Evolutionary conservation across 2,329 filamentous ascomycete genomes (phyloP).

Genomic region (Lizonia empirigonia): DNA sequence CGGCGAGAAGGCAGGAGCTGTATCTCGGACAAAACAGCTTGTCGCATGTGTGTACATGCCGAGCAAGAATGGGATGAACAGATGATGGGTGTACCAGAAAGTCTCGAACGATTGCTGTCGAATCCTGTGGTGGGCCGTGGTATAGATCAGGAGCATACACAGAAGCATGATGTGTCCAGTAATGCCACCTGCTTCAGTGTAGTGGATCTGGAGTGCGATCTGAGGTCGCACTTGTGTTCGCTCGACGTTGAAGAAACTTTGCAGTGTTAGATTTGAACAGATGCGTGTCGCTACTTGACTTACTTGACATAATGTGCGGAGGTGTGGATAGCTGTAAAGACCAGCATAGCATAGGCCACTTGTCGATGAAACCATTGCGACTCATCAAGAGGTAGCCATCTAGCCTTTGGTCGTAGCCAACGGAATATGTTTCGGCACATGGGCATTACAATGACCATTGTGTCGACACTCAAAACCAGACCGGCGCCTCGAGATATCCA

Average conservation of each 20-base stretch:
- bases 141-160: slow-evolving; percentile 99
- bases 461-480: slow-evolving; percentile 81
- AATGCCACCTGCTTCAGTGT: slow-evolving; percentile 83
- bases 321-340: slow-evolving; percentile 81
- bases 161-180: slow-evolving; percentile 97
- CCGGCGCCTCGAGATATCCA: slow-evolving; percentile 96
- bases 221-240: slow-evolving; percentile 78
- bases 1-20: slow-evolving; percentile 72
- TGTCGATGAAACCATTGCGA: slow-evolving; percentile 97
- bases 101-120: slow-evolving; percentile 97
- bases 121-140: slow-evolving; percentile 89
- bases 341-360: slow-evolving; percentile 83
- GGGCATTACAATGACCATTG: slow-evolving; percentile 84
- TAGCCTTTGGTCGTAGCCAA: slow-evolving; percentile 82
- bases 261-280: not conserved
- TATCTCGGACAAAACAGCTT: slow-evolving; percentile 94
- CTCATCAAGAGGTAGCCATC: slow-evolving; percentile 92
- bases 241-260: slow-evolving; percentile 93
- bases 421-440: slow-evolving; percentile 93
- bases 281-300: slow-evolving; percentile 30
- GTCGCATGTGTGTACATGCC: slow-evolving; percentile 95
- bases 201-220: slow-evolving; percentile 88
- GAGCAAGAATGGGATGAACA: slow-evolving; percentile 95
- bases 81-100: slow-evolving; percentile 98
- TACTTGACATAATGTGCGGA: slow-evolving; percentile 92